Evolutionary conservation across 192 early-diverging fungal genomes (phyloP), one percentile per base, ranked within the genome.

Genomic region (Coemansia furcata): DNA sequence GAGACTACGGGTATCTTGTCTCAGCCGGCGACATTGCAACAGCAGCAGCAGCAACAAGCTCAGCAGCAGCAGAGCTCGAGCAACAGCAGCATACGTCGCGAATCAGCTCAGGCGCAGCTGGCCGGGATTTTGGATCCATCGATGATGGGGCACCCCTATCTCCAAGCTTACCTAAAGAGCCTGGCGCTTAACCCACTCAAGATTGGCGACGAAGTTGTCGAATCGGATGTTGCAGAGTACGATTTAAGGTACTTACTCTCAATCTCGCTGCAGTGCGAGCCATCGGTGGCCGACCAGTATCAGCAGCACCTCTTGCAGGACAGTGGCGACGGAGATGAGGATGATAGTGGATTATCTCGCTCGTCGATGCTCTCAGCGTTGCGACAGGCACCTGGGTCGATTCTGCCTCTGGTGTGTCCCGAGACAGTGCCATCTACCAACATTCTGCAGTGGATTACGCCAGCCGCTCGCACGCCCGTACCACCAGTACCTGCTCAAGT

Each of bases 331-430:
- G 46, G 43, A 6, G 42, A 60, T 19, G 76, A 71, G 21, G 74
- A 76, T 15, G 32, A 67, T 2, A 63, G 57, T 2, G 58, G 58
- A 11, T 33, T 65, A 19, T 72, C 47, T n/a, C 72, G 62, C 49
- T 44, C 64, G 2, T 26, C 64, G 30, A 65, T 57, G 55, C 66
- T 58, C 26, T 73, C 70, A 50, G 67, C 72, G 12, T 60, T 83
- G 14, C 68, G 80, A 4, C 76, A 77, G 63, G 80, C 80, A 0
- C 80, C 76, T 1, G 80, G 80, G 3, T 77, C 80, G 35, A 83
- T 83, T n/a, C 35, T 83, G 54, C 83, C 79, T n/a, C 68, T 85
- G 37, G 83, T 81, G 37, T 85, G 79, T 33, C 83, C 83, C 12
- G 83, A 85, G 37, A 80, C 76, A 0, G 79, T 85, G 43, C 75